Evolutionary conservation across 495 filamentous ascomycete genomes (phyloP), one percentile per base, ranked within the genome.

Genomic region (Neurospora tetraspora): DNA sequence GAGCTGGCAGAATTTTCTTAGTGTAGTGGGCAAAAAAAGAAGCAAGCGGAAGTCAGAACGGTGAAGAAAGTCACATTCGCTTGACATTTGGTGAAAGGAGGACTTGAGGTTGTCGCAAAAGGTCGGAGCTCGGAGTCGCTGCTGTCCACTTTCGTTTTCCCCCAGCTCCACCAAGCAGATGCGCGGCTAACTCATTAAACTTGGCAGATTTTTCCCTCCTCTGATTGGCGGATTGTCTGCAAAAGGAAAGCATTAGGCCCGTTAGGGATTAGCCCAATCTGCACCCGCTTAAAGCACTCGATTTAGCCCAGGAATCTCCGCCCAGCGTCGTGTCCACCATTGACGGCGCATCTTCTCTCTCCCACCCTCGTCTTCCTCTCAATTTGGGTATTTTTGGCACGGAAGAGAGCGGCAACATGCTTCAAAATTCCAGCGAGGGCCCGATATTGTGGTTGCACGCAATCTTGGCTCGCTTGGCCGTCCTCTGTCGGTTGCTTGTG

Each of bases 131-230:
- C n/a, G n/a, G 3, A 12, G 45, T 34, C 23, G 53, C 5, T 2
- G 11, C 6, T 14, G 12, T 61, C 47, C 47, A 16, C 23, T 61
- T 61, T 61, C 27, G 12, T 16, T 8, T 16, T 18, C 2, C 53
- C 53, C 53, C 23, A 65, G 27, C 53, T 65, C 53, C 53, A 61
- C 53, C 23, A 9, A 61, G 53, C 27, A 34, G 53, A 34, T 77
- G 76, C 77, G 79, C 78, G 79, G 76, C 79, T 78, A 80, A 71
- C 69, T 70, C 71, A 77, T 76, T 73, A 73, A 72, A 71, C 74
- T 75, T 76, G 76, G 74, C 69, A 36, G 2, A 18, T 61, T 71
- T 74, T 68, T 11, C 2, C 0, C 31, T 10, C 10, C 4, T 69
- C 39, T 72, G 37, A 74, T 31, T 74, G 72, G 74, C 37, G 36